Evolutionary conservation across 2,329 filamentous ascomycete species (phyloP), one percentile per base, ranked within the genome.

Genomic region (Cladobotryum mycophilum): DNA sequence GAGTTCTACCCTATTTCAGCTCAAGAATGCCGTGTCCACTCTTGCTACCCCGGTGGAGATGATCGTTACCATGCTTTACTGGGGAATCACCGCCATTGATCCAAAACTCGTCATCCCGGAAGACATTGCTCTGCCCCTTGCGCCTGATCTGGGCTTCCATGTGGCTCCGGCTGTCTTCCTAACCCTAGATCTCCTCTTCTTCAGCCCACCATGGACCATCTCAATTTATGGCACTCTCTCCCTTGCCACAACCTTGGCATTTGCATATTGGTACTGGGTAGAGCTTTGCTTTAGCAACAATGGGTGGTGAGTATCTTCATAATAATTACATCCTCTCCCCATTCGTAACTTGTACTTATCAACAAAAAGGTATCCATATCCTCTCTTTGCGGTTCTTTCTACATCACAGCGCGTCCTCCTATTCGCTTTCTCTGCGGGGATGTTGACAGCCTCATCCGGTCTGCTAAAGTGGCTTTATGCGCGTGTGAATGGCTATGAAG

Each of bases 191-290:
- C 69, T 86, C 14, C 63, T 89, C 15, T 71, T 89, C 37, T 73
- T 89, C 42, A 86, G 82, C 43, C 86, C 86, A 11, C 86, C 86
- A 1, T 89, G 85, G 82, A 83, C 83, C 0, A 79, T 87, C 53
- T 73, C 76, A 9, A 74, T 75, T 7, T 72, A 82, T n/a, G 74
- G 76, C 1, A 79, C 82, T 4, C 74, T 87, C 60, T 69, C 70
- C 1, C 61, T 86, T 22, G 82, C 80, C 56, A 76, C 76, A 12
- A 63, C 57, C 2, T 67, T 89, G 41, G 85, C 84, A 0, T 81
- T 86, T 54, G 64, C 69, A 3, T 91, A 91, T 66, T 91, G 86
- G 85, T 78, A 78, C 56, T 91, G 87, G 86, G 79, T 89, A 20
- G 85, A 90, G 67, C 74, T 81, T 20, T 89, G 86, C 69, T 87